These are phyloP conservation scores for Lentinula raphanica DNA, from an alignment of 768 basidiomycete genomes.

Conservation along the genomic window DNA sequence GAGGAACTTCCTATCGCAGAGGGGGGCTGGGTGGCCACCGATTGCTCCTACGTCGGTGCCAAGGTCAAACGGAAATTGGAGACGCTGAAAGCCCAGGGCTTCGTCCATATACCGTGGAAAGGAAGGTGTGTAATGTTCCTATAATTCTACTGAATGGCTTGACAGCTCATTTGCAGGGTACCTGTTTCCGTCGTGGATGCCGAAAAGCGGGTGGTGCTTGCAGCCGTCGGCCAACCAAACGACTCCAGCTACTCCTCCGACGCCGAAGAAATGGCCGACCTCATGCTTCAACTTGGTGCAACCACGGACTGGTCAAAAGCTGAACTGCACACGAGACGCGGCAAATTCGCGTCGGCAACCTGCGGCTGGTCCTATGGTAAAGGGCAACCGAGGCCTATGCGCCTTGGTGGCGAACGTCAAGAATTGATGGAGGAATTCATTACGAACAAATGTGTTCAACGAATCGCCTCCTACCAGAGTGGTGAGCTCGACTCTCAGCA, in stretches of 20 bases:
- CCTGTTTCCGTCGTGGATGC: neutral
- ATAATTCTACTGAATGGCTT: too few species aligned
- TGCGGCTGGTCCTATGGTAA: neutral
- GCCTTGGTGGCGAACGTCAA: neutral
- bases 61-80: neutral
- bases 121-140: too few species aligned
- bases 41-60: neutral
- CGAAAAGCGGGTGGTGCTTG: neutral
- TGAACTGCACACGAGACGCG: neutral
- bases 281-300: neutral
- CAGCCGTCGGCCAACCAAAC: neutral
- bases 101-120: neutral
- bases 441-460: neutral
- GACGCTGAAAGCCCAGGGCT: neutral
- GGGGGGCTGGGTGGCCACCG: neutral
- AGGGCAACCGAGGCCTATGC: neutral
- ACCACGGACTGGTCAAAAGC: neutral
- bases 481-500: neutral
- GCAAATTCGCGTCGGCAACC: neutral
- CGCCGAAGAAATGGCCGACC: neutral
- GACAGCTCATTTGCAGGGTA: too few species aligned
- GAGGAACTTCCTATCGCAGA: neutral
- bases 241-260: neutral
- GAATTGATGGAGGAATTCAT: too few species aligned
- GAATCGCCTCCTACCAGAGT: neutral